phyloP scores from a whole-genome alignment of 2,329 filamentous ascomycete species.

The Botrytis cinerea region DNA sequence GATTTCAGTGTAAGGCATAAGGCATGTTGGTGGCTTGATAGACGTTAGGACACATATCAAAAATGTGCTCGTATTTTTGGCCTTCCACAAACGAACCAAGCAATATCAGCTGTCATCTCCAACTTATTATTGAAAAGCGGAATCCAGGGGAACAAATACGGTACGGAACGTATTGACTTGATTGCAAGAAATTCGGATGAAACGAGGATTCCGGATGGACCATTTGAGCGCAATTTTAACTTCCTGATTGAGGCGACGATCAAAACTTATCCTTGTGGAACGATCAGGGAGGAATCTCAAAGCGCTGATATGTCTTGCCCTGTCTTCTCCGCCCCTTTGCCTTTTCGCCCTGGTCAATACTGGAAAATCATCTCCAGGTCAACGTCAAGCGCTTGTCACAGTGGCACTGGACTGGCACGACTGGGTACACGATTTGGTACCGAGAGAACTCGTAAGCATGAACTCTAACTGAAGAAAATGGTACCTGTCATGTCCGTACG shows the following conservation, averaged over 20 bases:
- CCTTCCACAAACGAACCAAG: not conserved
- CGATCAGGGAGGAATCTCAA: not conserved
- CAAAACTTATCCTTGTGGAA: constrained; percentile 18
- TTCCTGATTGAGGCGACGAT: constrained; percentile 20
- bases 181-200: not conserved
- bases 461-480: constrained; percentile 5
- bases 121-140: not conserved
- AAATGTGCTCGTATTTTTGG: not conserved
- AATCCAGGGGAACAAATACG: not conserved
- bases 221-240: constrained; percentile 12
- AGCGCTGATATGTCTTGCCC: constrained; percentile 1
- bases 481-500: not conserved
- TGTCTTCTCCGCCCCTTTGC: constrained; percentile 1
- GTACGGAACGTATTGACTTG: not conserved
- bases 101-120: constrained; percentile 5
- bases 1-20: constrained; percentile 5
- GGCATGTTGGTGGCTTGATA: constrained; percentile 20
- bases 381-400: constrained; percentile 16
- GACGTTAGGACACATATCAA: constrained; percentile 11
- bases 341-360: not conserved
- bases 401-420: not conserved
- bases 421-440: constrained; percentile 2
- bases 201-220: constrained; percentile 9
- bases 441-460: constrained; percentile 5
- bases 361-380: constrained; percentile 4